Conservation (phyloP, 108 stramenopile genomes). For the Tribonema minus region DNA sequence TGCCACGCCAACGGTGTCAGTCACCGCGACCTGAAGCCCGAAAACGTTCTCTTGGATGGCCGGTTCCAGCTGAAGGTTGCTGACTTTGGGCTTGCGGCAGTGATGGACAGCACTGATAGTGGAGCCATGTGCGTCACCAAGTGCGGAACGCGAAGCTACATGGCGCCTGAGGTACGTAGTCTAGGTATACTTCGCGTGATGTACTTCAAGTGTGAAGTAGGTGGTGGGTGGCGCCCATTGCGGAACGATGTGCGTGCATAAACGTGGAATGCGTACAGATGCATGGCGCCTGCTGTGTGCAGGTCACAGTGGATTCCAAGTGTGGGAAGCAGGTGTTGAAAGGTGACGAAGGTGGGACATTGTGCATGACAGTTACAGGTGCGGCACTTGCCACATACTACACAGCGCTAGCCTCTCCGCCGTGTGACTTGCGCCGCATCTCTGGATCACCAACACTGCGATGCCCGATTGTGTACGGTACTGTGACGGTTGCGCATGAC, state of each 20-base stretch:
- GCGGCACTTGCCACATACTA: too few species aligned
- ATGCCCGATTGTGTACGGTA: background rate
- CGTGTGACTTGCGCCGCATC: too few species aligned
- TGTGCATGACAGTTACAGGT: too few species aligned
- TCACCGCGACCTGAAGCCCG: constrained; percentile 55
- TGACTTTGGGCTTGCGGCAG: constrained; percentile 56
- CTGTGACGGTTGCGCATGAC: background rate
- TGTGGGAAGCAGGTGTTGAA: background rate
- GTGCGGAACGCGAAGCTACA: constrained; percentile 58
- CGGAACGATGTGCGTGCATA: too few species aligned
- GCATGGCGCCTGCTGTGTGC: background rate
- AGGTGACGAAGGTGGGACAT: background rate
- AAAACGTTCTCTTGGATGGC: constrained; percentile 48
- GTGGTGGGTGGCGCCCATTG: too few species aligned
- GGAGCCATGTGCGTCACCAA: constrained; percentile 39
- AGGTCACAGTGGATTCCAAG: background rate
- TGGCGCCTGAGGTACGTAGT: constrained; percentile 52
- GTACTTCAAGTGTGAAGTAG: too few species aligned
- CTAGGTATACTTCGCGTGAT: background rate
- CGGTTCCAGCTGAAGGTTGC: constrained; percentile 50
- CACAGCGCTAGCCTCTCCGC: too few species aligned
- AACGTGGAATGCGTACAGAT: background rate
- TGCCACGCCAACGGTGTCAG: constrained; percentile 48
- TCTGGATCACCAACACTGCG: too few species aligned
- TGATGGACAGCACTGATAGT: constrained; percentile 33